phyloP scores from a whole-genome alignment of 23 red algal species.

The Gracilariopsis chorda region DNA sequence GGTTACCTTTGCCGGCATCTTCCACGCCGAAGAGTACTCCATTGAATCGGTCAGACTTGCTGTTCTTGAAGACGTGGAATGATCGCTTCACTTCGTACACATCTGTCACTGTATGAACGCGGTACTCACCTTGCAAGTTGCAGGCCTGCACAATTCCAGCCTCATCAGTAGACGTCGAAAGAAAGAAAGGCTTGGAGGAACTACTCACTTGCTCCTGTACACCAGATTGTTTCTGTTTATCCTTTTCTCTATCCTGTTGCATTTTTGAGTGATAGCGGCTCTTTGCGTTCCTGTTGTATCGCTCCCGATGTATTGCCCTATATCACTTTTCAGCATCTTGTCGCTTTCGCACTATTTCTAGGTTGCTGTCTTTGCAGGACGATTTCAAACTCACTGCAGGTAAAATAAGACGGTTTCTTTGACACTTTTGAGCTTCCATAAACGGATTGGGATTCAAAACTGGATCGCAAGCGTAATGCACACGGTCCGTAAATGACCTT shows the following conservation, averaged over 20 bases:
- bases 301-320: background rate
- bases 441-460: background rate
- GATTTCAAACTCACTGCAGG: background rate
- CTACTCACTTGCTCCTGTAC: too few species aligned
- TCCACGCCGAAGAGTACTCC: too few species aligned
- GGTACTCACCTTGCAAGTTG: background rate
- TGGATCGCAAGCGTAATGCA: background rate
- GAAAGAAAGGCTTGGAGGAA: too few species aligned
- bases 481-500: background rate
- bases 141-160: too few species aligned
- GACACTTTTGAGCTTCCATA: background rate
- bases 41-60: too few species aligned
- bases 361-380: background rate
- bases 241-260: too few species aligned
- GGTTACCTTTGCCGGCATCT: too few species aligned
- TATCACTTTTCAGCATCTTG: background rate
- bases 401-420: background rate
- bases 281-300: background rate
- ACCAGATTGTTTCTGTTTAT: too few species aligned
- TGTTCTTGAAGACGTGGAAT: background rate
- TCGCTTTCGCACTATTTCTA: background rate
- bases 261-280: background rate
- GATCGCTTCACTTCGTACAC: background rate
- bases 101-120: background rate
- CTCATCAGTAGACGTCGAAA: too few species aligned